Evolutionary conservation across 2,329 filamentous ascomycete species (phyloP).

Genomic region (Zymoseptoria crescenta): DNA sequence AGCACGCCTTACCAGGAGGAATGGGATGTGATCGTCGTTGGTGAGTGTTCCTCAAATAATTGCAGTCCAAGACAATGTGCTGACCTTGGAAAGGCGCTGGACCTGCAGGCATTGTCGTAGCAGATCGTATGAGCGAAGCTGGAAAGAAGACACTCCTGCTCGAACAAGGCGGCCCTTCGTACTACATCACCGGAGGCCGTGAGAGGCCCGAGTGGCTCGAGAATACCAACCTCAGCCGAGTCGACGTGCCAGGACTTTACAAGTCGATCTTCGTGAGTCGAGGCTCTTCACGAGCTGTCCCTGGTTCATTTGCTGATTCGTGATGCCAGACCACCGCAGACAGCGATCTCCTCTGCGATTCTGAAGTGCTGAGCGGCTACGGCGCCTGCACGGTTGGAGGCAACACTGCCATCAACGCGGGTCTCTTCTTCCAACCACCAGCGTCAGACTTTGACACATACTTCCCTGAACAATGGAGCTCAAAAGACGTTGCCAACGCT

Average conservation of each 20-base stretch:
- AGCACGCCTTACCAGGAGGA: background rate
- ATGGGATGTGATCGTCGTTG: constrained; percentile 36
- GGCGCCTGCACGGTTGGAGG: constrained; percentile 48
- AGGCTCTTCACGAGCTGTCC: background rate
- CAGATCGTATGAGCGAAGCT: constrained; percentile 45
- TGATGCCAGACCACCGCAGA: background rate
- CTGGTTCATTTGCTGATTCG: background rate
- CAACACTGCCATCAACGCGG: constrained; percentile 54
- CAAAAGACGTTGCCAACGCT: constrained; percentile 40
- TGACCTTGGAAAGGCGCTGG: constrained; percentile 33
- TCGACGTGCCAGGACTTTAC: constrained; percentile 48
- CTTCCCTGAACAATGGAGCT: constrained; percentile 48
- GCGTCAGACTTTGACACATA: constrained; percentile 51
- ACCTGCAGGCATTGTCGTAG: constrained; percentile 47
- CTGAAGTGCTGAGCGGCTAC: constrained; percentile 31
- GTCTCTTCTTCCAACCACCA: constrained; percentile 52
- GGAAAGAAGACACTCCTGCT: constrained; percentile 47
- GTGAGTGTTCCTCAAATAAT: background rate
- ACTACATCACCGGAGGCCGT: constrained; percentile 29
- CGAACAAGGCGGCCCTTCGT: constrained; percentile 43
- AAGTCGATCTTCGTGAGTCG: constrained; percentile 41
- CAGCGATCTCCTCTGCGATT: constrained; percentile 36
- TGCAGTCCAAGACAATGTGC: background rate
- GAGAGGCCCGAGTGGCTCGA: constrained; percentile 43
- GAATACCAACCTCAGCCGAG: constrained; percentile 42